Evolutionary conservation across 1,284 basidiomycete species (phyloP).

Genomic region (Cystobasidium sp.): DNA sequence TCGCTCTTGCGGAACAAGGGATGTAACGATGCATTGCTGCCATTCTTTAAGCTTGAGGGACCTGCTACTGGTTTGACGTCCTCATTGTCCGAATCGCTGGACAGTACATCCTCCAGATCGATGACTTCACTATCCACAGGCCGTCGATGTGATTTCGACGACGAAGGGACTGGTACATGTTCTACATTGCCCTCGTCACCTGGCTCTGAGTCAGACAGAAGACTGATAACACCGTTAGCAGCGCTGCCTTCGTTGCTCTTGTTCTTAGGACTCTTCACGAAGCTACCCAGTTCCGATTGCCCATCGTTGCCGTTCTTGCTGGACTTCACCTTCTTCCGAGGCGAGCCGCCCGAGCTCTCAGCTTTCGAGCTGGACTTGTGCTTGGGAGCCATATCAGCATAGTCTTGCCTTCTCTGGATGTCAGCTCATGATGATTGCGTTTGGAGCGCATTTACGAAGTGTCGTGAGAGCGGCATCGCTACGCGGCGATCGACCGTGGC

Average conservation of each 20-base stretch:
- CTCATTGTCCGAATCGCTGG: slow-evolving; percentile 12
- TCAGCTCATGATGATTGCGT: neutral
- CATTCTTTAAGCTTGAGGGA: neutral
- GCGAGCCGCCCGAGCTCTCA: neutral
- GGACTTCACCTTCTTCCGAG: slow-evolving; percentile 36
- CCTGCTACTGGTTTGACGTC: slow-evolving; percentile 29
- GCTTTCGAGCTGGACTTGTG: neutral
- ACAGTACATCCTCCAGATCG: slow-evolving; percentile 32
- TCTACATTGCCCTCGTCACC: slow-evolving; percentile 19
- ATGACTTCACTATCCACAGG: slow-evolving; percentile 34
- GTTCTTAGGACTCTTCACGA: slow-evolving; percentile 39
- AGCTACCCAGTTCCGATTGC: slow-evolving; percentile 32
- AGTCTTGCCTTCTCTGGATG: neutral
- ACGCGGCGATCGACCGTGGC: too few relatives aligned
- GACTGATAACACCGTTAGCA: slow-evolving; percentile 33
- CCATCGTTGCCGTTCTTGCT: slow-evolving; percentile 16
- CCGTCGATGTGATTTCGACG: slow-evolving; percentile 18
- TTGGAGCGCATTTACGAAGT: neutral
- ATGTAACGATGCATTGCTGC: slow-evolving; percentile 24
- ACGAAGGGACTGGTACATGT: slow-evolving; percentile 7
- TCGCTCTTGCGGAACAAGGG: slow-evolving; percentile 11
- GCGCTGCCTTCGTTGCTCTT: slow-evolving; percentile 26
- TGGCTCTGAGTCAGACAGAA: slow-evolving; percentile 33
- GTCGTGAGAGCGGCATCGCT: neutral
- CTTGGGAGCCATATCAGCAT: slow-evolving; percentile 18